Percentiles rank a stretch among this genome's conserved stretches.
Evolutionary conservation across 2,329 filamentous ascomycete genomes (phyloP).

Genomic region (Metarhizium humberi): DNA sequence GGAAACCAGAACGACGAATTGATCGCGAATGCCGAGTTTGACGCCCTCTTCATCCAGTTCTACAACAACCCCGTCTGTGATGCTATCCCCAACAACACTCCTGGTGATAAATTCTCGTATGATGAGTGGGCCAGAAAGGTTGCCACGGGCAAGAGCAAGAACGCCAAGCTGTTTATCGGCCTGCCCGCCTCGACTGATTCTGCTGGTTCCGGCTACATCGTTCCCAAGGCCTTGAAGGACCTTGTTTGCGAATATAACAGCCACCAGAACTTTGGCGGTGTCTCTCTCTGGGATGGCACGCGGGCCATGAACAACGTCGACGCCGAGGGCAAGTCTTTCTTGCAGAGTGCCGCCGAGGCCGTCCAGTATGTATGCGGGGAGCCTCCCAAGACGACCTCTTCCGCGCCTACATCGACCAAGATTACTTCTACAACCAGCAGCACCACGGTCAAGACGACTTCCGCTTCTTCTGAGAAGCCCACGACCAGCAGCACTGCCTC

Average conservation of each 20-base stretch:
- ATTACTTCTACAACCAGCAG: slow-evolving; percentile 4
- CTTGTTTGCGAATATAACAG: slow-evolving; percentile 30
- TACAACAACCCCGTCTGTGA: slow-evolving; percentile 37
- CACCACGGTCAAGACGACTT: slow-evolving; percentile 3
- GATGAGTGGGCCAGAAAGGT: slow-evolving; percentile 30
- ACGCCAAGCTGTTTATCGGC: slow-evolving; percentile 36
- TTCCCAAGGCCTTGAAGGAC: slow-evolving; percentile 20
- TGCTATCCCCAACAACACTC: slow-evolving; percentile 18
- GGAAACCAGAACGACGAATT: slow-evolving; percentile 20
- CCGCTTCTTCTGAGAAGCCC: slow-evolving; percentile 4
- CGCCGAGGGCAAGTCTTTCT: slow-evolving; percentile 24
- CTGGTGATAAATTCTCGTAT: slow-evolving; percentile 31
- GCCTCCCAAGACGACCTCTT: slow-evolving; percentile 13
- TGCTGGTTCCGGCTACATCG: slow-evolving; percentile 25
- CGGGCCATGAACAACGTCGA: slow-evolving; percentile 24
- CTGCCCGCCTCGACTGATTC: slow-evolving; percentile 23
- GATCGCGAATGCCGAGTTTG: slow-evolving; percentile 30
- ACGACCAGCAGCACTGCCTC: not conserved
- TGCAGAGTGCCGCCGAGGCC: slow-evolving; percentile 26
- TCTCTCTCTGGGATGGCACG: slow-evolving; percentile 36
- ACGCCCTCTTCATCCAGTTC: slow-evolving; percentile 37
- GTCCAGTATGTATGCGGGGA: slow-evolving; percentile 26
- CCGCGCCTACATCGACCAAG: slow-evolving; percentile 5
- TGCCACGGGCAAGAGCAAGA: slow-evolving; percentile 23
- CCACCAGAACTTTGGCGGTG: slow-evolving; percentile 31